Conservation (phyloP, 2,329 filamentous ascomycete species). For the Nemania abortiva region DNA sequence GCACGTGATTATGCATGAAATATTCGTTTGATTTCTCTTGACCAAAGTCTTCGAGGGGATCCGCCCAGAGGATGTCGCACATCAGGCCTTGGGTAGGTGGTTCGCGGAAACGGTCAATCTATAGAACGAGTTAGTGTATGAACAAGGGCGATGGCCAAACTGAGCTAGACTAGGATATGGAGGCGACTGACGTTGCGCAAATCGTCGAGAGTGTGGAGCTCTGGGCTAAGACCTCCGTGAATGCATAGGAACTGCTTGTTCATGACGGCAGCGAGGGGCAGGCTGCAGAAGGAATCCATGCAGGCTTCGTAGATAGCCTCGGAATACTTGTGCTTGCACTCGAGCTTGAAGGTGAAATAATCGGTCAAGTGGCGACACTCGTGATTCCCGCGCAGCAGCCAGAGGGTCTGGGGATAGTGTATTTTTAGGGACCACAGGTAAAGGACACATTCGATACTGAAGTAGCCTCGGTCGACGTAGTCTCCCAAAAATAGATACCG, state of each 20-base stretch:
- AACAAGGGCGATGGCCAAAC: not conserved
- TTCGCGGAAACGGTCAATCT: slow-evolving; percentile 98
- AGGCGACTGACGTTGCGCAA: slow-evolving; percentile 78
- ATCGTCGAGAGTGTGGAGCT: slow-evolving; percentile 95
- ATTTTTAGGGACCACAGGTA: slow-evolving; percentile 99
- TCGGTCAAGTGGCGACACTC: slow-evolving; percentile 99
- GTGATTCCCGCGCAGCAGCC: slow-evolving; percentile 97
- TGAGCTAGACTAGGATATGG: not conserved
- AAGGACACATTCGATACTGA: slow-evolving; percentile 98
- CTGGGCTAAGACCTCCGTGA: slow-evolving; percentile 94
- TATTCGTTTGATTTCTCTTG: slow-evolving; percentile 99
- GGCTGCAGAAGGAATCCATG: slow-evolving; percentile 96
- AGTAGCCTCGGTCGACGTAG: slow-evolving; percentile 98
- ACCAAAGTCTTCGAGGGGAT: slow-evolving; percentile 97
- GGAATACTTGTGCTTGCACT: slow-evolving; percentile 99
- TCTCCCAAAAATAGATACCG: slow-evolving; percentile 97
- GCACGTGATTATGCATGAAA: slow-evolving; percentile 97
- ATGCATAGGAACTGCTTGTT: slow-evolving; percentile 99
- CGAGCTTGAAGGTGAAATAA: slow-evolving; percentile 99
- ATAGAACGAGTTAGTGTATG: slow-evolving; percentile 25
- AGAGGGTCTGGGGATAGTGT: slow-evolving; percentile 97
- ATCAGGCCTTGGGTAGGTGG: slow-evolving; percentile 97
- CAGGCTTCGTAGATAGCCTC: slow-evolving; percentile 96
- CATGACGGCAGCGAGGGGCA: slow-evolving; percentile 96
- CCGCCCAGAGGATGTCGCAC: slow-evolving; percentile 99